Evolutionary conservation across 306 rosid genomes (phyloP).

Genomic region (Boehmeria nivea): DNA sequence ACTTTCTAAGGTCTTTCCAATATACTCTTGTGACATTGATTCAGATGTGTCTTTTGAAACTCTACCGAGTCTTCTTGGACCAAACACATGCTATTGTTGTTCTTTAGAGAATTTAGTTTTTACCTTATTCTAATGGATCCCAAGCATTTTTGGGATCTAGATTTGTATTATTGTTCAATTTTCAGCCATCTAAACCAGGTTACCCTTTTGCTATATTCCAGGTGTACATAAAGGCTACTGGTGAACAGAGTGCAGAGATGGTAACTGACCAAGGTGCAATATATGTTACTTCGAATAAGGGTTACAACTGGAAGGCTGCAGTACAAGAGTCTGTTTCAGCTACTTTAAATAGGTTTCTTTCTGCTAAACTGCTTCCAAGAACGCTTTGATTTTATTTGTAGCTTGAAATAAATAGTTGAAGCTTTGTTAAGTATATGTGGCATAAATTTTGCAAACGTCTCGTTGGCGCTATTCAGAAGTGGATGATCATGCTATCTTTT

Average conservation of each 20-base stretch:
- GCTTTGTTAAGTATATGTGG: not conserved
- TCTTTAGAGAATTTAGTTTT: not conserved
- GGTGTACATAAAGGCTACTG: slow-evolving; percentile 94
- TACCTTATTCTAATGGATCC: not conserved
- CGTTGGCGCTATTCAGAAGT: not conserved
- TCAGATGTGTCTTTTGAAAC: not conserved
- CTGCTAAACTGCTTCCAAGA: slow-evolving; percentile 12
- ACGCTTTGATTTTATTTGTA: not conserved
- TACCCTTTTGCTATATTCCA: slow-evolving; percentile 15
- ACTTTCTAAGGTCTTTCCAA: not conserved
- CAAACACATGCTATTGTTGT: not conserved
- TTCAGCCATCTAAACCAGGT: not conserved
- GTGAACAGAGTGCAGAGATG: slow-evolving; percentile 92
- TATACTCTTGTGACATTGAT: not conserved
- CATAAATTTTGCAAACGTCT: not conserved
- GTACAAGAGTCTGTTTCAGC: slow-evolving; percentile 97
- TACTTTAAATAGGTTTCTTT: slow-evolving; percentile 83
- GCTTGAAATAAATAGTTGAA: not conserved
- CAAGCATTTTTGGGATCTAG: not conserved
- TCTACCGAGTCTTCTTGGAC: not conserved
- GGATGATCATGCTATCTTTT: not conserved
- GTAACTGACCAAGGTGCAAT: slow-evolving; percentile 97
- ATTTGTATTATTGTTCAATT: not conserved
- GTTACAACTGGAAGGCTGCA: slow-evolving; percentile 96
- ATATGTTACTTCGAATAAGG: slow-evolving; percentile 83